These are phyloP conservation scores for Aquilaria agallochum DNA, from an alignment of 441 rosid species.

Conservation along the genomic window DNA sequence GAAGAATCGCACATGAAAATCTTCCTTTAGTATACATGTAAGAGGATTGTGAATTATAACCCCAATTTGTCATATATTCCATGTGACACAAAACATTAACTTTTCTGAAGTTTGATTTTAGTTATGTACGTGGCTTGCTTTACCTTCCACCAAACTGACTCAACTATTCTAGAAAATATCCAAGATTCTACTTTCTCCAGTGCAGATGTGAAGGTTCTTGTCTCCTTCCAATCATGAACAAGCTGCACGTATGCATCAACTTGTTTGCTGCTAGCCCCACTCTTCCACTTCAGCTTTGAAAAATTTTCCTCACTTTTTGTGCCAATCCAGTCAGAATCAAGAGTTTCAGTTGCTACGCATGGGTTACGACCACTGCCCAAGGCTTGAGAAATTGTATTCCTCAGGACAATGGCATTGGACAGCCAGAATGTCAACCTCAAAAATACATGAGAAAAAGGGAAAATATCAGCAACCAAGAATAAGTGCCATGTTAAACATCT, in stretches of 20 bases:
- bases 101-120: too few species aligned
- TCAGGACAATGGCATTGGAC: slow-evolving; percentile 69
- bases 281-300: slow-evolving; percentile 36
- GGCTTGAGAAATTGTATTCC: slow-evolving; percentile 66
- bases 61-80: too few species aligned
- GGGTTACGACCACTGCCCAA: slow-evolving; percentile 48
- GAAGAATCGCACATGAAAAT: slow-evolving; percentile 11
- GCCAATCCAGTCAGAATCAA: slow-evolving; percentile 39
- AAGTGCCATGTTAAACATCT: slow-evolving; percentile 5
- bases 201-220: slow-evolving; percentile 56
- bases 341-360: slow-evolving; percentile 27
- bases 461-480: slow-evolving; percentile 12
- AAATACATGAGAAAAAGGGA: slow-evolving; percentile 16
- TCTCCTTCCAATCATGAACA: slow-evolving; percentile 72
- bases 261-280: slow-evolving; percentile 25
- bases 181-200: slow-evolving; percentile 75
- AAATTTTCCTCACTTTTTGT: slow-evolving; percentile 42
- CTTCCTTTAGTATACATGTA: neutral
- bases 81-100: too few species aligned
- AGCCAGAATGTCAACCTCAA: slow-evolving; percentile 87
- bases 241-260: slow-evolving; percentile 30
- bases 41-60: neutral
- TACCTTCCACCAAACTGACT: slow-evolving; percentile 98
- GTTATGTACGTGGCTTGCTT: neutral
- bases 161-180: slow-evolving; percentile 83